These are phyloP conservation scores for Boletus sensibilis DNA, from an alignment of 768 basidiomycete genomes.

Conservation along the genomic window DNA sequence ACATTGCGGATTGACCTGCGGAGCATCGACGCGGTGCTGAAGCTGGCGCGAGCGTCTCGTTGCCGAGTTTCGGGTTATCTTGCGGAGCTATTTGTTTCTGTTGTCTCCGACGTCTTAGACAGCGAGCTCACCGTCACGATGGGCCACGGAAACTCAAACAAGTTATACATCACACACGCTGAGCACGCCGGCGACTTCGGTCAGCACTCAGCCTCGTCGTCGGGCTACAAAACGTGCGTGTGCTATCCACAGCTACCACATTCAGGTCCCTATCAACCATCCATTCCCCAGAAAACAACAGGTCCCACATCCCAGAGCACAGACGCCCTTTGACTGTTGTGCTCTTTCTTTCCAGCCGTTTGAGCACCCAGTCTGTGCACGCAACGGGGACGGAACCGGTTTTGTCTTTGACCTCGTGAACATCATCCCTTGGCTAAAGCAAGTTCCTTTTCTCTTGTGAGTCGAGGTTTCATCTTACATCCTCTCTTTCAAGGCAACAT, in stretches of 20 bases:
- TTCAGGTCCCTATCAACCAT: slow-evolving; percentile 5
- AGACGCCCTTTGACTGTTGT: slow-evolving; percentile 88
- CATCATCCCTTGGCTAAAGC: slow-evolving; percentile 95
- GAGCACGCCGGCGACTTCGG: slow-evolving; percentile 82
- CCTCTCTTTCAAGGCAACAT: slow-evolving; percentile 57
- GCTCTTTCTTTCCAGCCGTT: slow-evolving; percentile 90
- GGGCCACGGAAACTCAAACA: slow-evolving; percentile 86
- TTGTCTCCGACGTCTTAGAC: neutral
- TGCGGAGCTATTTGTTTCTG: slow-evolving; percentile 5
- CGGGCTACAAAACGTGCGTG: slow-evolving; percentile 66
- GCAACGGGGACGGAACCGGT: slow-evolving; percentile 79
- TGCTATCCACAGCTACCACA: slow-evolving; percentile 3
- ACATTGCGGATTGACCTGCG: slow-evolving; percentile 23
- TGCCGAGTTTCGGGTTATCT: neutral
- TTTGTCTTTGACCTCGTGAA: slow-evolving; percentile 86
- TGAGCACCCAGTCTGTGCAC: slow-evolving; percentile 81
- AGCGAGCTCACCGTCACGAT: slow-evolving; percentile 35
- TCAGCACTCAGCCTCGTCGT: slow-evolving; percentile 78
- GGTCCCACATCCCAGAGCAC: slow-evolving; percentile 59
- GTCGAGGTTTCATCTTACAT: slow-evolving; percentile 10
- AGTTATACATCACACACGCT: slow-evolving; percentile 86
- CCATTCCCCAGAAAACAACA: slow-evolving; percentile 55
- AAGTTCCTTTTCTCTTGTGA: slow-evolving; percentile 28
- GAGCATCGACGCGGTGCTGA: slow-evolving; percentile 23
- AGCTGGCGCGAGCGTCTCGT: neutral